Evolutionary conservation across 2,329 filamentous ascomycete species (phyloP).

Genomic region (Periglandula ipomoeae): DNA sequence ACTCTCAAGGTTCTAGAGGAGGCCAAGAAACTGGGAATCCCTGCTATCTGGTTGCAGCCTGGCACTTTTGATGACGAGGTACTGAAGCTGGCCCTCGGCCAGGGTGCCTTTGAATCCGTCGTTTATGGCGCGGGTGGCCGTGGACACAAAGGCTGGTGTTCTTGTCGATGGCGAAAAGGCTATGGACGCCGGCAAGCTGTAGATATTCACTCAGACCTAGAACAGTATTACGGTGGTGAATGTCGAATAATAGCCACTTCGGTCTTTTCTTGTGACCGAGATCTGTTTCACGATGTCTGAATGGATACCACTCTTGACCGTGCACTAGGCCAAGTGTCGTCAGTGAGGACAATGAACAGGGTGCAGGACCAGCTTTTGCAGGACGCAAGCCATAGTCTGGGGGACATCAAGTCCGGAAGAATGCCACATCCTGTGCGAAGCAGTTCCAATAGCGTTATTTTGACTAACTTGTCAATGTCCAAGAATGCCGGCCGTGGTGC

Average conservation of each 20-base stretch:
- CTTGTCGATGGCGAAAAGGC: conserved; percentile 71
- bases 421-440: not conserved
- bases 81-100: conserved; percentile 53
- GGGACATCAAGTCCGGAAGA: not conserved
- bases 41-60: conserved; percentile 81
- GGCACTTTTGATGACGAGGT: conserved; percentile 76
- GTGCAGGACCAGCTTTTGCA: no score
- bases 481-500: no score
- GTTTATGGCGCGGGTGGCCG: conserved; percentile 55
- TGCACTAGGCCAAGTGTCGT: no score
- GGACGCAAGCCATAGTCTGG: not conserved
- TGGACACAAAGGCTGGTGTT: conserved; percentile 75
- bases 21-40: conserved; percentile 64
- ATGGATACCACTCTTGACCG: not conserved
- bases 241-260: no score
- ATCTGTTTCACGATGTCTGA: no score
- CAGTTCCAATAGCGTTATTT: no score
- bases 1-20: conserved; percentile 68
- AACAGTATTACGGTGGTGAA: no score
- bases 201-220: conserved; percentile 7
- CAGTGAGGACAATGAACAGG: no score
- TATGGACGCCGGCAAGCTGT: conserved; percentile 46
- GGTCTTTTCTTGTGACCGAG: no score
- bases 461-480: no score
- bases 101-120: conserved; percentile 58